Conservation (phyloP, 192 early-diverging fungal genomes). For the Gigaspora rosea region DNA sequence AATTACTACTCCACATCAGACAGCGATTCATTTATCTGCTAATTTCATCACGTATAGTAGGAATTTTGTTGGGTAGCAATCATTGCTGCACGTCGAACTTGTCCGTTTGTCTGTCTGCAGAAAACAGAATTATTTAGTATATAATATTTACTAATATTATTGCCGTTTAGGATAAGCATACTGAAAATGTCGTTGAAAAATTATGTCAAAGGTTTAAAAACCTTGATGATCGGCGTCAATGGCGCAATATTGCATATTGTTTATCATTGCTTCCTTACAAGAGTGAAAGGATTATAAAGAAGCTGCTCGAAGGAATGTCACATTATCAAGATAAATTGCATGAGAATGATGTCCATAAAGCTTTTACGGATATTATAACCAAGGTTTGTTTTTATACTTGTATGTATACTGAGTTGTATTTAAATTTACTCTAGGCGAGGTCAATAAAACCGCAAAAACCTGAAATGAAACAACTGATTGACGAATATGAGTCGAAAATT, state of each 20-base stretch:
- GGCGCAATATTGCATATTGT: conserved; percentile 94
- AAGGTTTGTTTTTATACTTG: conserved; percentile 58
- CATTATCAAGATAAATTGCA: conserved; percentile 91
- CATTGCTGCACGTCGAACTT: too few species aligned
- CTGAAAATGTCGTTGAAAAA: conserved; percentile 95
- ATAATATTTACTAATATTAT: not conserved
- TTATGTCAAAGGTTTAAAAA: conserved; percentile 92
- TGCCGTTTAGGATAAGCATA: conserved; percentile 81
- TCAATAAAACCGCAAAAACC: conserved; percentile 64
- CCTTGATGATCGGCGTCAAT: conserved; percentile 73
- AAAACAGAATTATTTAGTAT: not conserved
- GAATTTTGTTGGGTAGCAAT: too few species aligned
- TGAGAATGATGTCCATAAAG: conserved; percentile 82
- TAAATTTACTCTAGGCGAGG: conserved; percentile 43
- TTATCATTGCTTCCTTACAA: conserved; percentile 87
- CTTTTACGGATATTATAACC: conserved; percentile 80
- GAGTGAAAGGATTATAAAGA: conserved; percentile 82
- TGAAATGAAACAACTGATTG: conserved; percentile 77
- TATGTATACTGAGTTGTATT: not conserved
- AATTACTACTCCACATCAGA: too few species aligned
- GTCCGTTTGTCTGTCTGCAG: too few species aligned
- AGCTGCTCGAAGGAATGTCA: conserved; percentile 81
- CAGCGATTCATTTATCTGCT: too few species aligned
- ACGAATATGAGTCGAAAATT: conserved; percentile 86
- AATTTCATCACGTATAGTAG: too few species aligned